Percentiles rank a stretch among this genome's conserved stretches.
Evolutionary conservation across 129 eudicot genomes (phyloP).

Genomic region (Gnaphalium uliginosum): DNA sequence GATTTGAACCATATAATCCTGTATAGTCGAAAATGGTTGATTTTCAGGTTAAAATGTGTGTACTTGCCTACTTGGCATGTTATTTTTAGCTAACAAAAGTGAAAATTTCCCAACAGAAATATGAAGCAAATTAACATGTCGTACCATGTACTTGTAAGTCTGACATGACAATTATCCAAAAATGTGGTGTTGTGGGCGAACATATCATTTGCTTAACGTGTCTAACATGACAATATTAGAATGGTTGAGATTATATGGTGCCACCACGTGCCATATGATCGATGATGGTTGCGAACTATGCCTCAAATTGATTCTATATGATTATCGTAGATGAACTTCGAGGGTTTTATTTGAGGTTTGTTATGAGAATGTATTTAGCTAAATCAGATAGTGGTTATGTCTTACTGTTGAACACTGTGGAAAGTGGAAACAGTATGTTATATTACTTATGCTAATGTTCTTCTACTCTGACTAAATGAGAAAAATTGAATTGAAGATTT

Average conservation of each 20-base stretch:
- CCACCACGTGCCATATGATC: background rate
- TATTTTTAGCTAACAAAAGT: background rate
- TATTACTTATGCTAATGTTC: no score
- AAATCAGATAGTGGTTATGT: background rate
- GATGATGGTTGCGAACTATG: background rate
- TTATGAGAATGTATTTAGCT: background rate
- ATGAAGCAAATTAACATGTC: conserved; percentile 10
- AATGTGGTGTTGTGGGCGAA: background rate
- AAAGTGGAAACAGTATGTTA: no score
- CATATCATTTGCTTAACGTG: background rate
- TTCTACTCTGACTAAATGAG: no score
- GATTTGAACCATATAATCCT: no score
- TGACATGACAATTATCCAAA: conserved; percentile 5
- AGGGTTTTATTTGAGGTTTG: background rate
- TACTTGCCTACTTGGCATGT: background rate
- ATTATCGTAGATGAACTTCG: background rate
- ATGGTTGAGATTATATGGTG: background rate
- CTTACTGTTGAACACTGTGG: background rate
- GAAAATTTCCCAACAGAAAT: background rate
- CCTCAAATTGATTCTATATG: background rate
- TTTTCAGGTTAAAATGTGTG: background rate
- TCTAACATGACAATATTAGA: background rate
- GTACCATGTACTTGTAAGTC: background rate
- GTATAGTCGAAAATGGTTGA: background rate
- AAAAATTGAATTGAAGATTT: no score